Percentiles rank a stretch among this genome's conserved stretches.
Evolutionary conservation across 1,139 yeast genomes (phyloP).

Genomic region (Candida sojae): DNA sequence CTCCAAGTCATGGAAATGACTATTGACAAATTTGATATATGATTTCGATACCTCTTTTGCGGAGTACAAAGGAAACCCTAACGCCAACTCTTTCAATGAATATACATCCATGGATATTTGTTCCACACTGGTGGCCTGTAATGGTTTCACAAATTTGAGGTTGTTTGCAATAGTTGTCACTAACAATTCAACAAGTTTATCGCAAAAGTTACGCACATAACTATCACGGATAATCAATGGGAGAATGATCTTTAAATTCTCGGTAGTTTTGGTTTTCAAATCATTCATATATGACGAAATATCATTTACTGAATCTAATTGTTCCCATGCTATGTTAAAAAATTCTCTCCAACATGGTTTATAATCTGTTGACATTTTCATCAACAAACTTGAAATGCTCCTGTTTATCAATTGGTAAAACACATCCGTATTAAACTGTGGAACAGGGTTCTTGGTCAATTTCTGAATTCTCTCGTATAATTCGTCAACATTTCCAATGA

Average conservation of each 20-base stretch:
- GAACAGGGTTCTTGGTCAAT: slow-evolving; percentile 31
- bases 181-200: slow-evolving; percentile 70
- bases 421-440: slow-evolving; percentile 56
- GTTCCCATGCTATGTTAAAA: slow-evolving; percentile 76
- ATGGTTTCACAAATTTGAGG: slow-evolving; percentile 62
- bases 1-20: slow-evolving; percentile 56
- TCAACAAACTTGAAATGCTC: slow-evolving; percentile 58
- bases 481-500: slow-evolving; percentile 76
- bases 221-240: slow-evolving; percentile 69
- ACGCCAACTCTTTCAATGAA: slow-evolving; percentile 57
- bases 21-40: slow-evolving; percentile 51
- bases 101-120: slow-evolving; percentile 77
- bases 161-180: slow-evolving; percentile 58
- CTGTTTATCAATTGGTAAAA: slow-evolving; percentile 61
- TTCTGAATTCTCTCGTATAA: slow-evolving; percentile 62
- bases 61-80: slow-evolving; percentile 50
- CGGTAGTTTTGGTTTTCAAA: slow-evolving; percentile 46
- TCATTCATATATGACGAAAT: slow-evolving; percentile 71
- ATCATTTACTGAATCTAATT: slow-evolving; percentile 62
- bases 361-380: slow-evolving; percentile 61
- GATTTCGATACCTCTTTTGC: slow-evolving; percentile 34
- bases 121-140: slow-evolving; percentile 72
- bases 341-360: slow-evolving; percentile 85
- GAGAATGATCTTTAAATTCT: slow-evolving; percentile 52
- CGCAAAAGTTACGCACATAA: slow-evolving; percentile 73